Base-by-base conservation (phyloP, 257 asterid species). In the Nemophila menziesii region DNA sequence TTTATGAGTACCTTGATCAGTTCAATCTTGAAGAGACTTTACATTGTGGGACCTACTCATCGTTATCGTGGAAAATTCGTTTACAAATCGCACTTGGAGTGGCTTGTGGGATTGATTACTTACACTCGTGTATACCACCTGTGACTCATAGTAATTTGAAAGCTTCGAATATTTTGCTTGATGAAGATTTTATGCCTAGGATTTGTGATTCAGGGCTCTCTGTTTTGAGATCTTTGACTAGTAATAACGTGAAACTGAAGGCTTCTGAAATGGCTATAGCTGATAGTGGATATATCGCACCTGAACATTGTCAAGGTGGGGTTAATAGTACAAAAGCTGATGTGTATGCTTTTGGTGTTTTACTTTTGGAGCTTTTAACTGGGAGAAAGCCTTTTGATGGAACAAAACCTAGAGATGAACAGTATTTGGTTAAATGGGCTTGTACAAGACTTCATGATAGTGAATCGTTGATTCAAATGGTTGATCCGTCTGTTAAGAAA, bases 261-360 rank as follows among this genome's bases (percentile, higher is more conserved):
- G 93, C 95, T 58, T 87, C 97, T 48, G 97, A 83, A 61, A 80
- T 87, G 93, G 92, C 93, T 40, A 75, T 83, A 22, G 70, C 75
- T 55, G 92, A 83, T 59, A 61, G 86, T 49, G 93, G 89, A 52
- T 87, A 82, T 46, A 54, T 80, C 53, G 95, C 87, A 14, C 89
- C 92, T 22, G 94, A 81, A 62, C 67, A 66, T 51, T 62, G 62
- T 50, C 75, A 66, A 39, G 64, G 57, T 39, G 81, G 80, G 57
- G 57, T 13, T 43, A 68, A 67, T 49, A 74, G 69, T 67, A 64
- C 75, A 20, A 89, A 76, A 63, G 81, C 86, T 22, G 98, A 84
- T 53, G 67, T 81, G n/a, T 80, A 73, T 46, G 77, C 92, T 39
- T 80, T 78, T 26, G 97, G 95, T 2, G 93, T 80, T 55, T 52